These are phyloP conservation scores for Saccharomyces hybrid DNA, from an alignment of 1,139 yeast genomes.

Conservation along the genomic window DNA sequence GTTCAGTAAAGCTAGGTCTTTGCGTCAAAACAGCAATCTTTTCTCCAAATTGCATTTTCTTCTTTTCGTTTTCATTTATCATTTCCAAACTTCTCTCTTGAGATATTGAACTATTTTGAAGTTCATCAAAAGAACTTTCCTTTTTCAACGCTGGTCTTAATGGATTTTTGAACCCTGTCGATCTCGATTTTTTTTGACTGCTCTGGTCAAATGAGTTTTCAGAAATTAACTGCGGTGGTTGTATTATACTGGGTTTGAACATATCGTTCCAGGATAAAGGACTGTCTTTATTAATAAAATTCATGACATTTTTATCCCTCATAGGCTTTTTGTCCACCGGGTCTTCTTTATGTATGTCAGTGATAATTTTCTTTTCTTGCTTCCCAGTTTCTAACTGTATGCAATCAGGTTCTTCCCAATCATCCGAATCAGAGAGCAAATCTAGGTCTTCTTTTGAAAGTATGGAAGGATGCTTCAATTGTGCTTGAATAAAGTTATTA, in stretches of 20 bases:
- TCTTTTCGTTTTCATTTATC: slow-evolving; percentile 9
- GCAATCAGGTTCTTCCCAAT: slow-evolving; percentile 16
- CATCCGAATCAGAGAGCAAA: slow-evolving; percentile 25
- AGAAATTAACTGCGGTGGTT: neutral
- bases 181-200: neutral
- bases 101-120: neutral
- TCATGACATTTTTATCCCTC: neutral
- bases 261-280: neutral
- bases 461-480: neutral
- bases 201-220: neutral
- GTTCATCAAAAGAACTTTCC: neutral
- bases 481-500: neutral
- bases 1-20: slow-evolving; percentile 13
- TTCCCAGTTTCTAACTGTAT: neutral
- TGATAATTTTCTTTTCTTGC: neutral
- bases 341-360: slow-evolving; percentile 8
- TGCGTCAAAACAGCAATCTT: slow-evolving; percentile 23
- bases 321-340: slow-evolving; percentile 4
- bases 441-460: slow-evolving; percentile 2
- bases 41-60: slow-evolving; percentile 13
- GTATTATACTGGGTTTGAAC: neutral
- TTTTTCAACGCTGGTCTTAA: neutral
- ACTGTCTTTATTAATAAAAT: neutral
- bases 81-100: slow-evolving; percentile 10
- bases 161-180: neutral